A percentile compares a stretch with the other conserved stretches of the same genome.
Conservation (phyloP, 2,329 filamentous ascomycete genomes). For the Phaeosphaeriaceae sp. region DNA sequence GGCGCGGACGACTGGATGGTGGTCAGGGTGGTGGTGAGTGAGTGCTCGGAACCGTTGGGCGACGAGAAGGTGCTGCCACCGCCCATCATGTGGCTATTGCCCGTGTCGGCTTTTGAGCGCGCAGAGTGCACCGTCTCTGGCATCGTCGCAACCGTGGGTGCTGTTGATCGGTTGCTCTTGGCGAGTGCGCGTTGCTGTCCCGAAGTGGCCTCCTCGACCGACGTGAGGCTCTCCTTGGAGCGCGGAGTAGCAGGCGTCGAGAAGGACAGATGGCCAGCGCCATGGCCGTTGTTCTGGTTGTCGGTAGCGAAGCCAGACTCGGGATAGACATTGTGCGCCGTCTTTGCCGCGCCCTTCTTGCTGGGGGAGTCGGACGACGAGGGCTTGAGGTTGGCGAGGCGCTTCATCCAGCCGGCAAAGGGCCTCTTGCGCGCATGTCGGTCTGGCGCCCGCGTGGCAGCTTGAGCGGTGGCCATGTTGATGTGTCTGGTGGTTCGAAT, state of each 20-base stretch:
- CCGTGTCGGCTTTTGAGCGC: constrained; percentile 83
- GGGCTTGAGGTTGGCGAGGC: constrained; percentile 86
- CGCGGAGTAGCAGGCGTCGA: constrained; percentile 55
- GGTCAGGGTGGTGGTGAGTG: constrained; percentile 82
- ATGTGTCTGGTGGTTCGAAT: not conserved
- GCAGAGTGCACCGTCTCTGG: constrained; percentile 78
- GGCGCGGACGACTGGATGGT: constrained; percentile 81
- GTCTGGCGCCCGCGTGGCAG: constrained; percentile 64
- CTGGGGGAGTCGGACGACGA: constrained; percentile 67
- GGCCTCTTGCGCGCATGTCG: constrained; percentile 79
- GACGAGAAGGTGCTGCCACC: constrained; percentile 83
- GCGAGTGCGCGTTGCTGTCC: constrained; percentile 63
- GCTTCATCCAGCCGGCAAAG: constrained; percentile 94
- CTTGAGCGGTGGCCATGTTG: constrained; percentile 55
- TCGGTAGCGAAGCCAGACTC: constrained; percentile 73
- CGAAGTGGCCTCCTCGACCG: constrained; percentile 60
- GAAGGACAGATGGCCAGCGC: constrained; percentile 55
- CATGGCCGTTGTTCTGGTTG: constrained; percentile 33
- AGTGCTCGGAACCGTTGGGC: constrained; percentile 80
- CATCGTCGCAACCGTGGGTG: constrained; percentile 85
- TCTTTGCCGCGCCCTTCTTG: constrained; percentile 73
- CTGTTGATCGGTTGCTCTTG: constrained; percentile 74
- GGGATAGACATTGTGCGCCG: constrained; percentile 96
- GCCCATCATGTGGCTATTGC: constrained; percentile 65
- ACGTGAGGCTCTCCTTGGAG: constrained; percentile 62